Conservation (phyloP, 768 basidiomycete species). For the Boletus coccyginus region DNA sequence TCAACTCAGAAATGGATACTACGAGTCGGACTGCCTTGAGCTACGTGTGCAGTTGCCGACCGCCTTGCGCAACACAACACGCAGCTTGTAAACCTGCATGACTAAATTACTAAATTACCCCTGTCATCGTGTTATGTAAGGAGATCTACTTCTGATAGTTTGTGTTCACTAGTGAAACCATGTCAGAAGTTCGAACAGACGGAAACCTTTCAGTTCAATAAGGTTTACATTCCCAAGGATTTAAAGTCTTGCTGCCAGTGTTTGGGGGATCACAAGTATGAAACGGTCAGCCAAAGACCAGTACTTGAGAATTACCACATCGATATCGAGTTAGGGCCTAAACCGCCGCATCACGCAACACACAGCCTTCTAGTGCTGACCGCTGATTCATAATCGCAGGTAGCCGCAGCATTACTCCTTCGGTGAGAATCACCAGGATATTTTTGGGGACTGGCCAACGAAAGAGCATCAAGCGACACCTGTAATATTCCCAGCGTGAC, state of each 20-base stretch:
- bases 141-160: too few species aligned
- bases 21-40: background rate
- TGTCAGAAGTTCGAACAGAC: too few species aligned
- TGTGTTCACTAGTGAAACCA: too few species aligned
- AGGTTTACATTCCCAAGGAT: too few species aligned
- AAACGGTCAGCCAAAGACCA: background rate
- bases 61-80: background rate
- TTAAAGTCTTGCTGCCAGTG: background rate
- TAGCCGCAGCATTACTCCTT: background rate
- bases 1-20: background rate
- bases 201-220: too few species aligned
- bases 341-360: background rate
- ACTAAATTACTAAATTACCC: background rate
- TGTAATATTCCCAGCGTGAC: too few species aligned
- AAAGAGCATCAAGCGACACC: too few species aligned
- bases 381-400: background rate
- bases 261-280: too few species aligned
- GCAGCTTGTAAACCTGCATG: background rate
- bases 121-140: background rate
- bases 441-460: too few species aligned
- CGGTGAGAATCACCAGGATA: background rate
- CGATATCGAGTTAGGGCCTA: too few species aligned
- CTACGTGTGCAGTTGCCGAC: conserved; percentile 7
- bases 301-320: background rate
- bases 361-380: background rate